Evolutionary conservation across 1,284 basidiomycete genomes (phyloP).

Genomic region (Fomitopsis palustris): DNA sequence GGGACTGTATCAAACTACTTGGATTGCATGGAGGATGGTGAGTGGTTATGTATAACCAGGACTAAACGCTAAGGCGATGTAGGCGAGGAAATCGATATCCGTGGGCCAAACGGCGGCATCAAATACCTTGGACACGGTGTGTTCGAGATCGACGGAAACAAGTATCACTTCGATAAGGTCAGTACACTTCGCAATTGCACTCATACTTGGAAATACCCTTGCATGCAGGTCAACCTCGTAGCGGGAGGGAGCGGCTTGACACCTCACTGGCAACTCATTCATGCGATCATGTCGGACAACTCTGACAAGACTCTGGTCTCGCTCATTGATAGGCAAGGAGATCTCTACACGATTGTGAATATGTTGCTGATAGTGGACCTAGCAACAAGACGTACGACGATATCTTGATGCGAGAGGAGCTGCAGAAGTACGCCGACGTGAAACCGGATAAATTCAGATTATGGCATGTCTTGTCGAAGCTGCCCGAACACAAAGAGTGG

Average conservation of each 20-base stretch:
- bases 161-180: conserved; percentile 17
- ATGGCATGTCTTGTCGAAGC: conserved; percentile 19
- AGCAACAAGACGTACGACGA: conserved; percentile 23
- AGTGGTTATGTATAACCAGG: background rate
- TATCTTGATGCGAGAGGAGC: conserved; percentile 18
- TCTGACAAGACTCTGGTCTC: conserved; percentile 15
- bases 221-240: conserved; percentile 22
- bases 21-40: conserved; percentile 21
- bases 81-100: conserved; percentile 23
- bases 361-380: background rate
- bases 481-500: conserved; percentile 12
- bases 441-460: conserved; percentile 18
- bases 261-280: conserved; percentile 25
- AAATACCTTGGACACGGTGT: conserved; percentile 15
- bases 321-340: conserved; percentile 19
- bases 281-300: conserved; percentile 17
- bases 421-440: conserved; percentile 15
- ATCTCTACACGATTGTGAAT: no score
- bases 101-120: conserved; percentile 21
- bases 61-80: background rate
- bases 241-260: conserved; percentile 23
- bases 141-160: conserved; percentile 18
- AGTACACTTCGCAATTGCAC: background rate
- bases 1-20: conserved; percentile 24
- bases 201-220: no score